Base-by-base conservation (phyloP, 768 basidiomycete genomes). In the Leccinum pellstonianum region DNA sequence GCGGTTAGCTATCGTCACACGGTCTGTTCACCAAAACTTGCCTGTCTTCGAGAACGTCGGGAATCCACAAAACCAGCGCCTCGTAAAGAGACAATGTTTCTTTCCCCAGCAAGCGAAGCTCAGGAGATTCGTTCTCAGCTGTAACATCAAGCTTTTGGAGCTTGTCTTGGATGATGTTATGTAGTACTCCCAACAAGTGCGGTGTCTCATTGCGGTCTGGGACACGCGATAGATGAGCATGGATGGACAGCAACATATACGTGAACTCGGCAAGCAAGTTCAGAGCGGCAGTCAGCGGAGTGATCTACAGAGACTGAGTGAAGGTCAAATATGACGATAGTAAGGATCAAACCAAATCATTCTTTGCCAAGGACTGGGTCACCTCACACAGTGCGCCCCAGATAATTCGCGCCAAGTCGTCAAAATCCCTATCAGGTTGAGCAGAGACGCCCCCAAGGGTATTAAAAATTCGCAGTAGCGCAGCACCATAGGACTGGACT, bases 61-160 rank as follows among this genome's bases (percentile, higher is more conserved):
- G 72, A 29, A 76, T 68, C 57, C 76, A 76, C 76, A 80, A 83
- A 56, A 79, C 80, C 31, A 90, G 62, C 0, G 78, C 75, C 66
- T 89, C 85, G 14, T 88, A 70, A 14, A 90, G 73, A 7, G 73
- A 73, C 2, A 85, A 56, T 0, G 73, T 73, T 62, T 81, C 79
- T 41, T 63, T 68, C 25, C 76, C 80, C 5, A 88, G 73, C 19
- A 60, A 57, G 51, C 61, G 55, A 41, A 74, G 63, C 3, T 62
- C 68, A 0, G 62, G 59, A 25, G 61, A 72, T 3, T 68, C 66
- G 14, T 71, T 62, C 25, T 63, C 71, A 25, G 62, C 59, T 17
- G 68, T 65, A 43, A 69, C 73, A 25, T 72, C 66, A 19, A 79
- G 76, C 10, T 64, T 61, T 17, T 82, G 72, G 38, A 73, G 64